Evolutionary conservation across 2,329 filamentous ascomycete species (phyloP), one percentile per base, ranked within the genome.

Genomic region (Fusarium liriodendri): DNA sequence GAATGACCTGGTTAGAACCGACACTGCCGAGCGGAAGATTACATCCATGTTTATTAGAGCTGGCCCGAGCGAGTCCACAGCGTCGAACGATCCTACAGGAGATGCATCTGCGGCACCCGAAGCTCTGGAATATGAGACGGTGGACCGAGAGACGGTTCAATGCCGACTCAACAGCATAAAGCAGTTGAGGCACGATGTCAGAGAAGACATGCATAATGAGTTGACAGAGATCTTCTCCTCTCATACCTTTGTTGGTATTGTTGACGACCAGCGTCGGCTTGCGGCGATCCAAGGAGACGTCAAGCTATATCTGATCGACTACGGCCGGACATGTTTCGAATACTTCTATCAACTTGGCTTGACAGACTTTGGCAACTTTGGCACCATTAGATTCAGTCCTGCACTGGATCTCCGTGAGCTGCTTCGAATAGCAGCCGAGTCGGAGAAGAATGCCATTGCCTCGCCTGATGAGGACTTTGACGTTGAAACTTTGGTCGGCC

Each of bases 271-370:
- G 45, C 92, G 95, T 59, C 93, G 97, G 13, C 90, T 99, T 14
- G 95, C 92, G n/a, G 95, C 97, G 18, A 93, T 99, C 40, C 97
- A 99, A 83, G 92, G 94, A 38, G 97, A 96, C 16, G 93, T 98
- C 10, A 97, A 95, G 80, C 89, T 99, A 9, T 98, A 94, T 81
- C 89, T 99, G 25, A 88, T 99, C 62, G 97, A 99, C 82, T 99
- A 99, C 79, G 97, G 95, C 13, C 91, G 96, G 80, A 85, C 94
- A 1, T 94, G 91, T 81, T 93, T 91, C 71, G 96, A 98, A 77
- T 97, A 96, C 81, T 97, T 98, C 82, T 99, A 99, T 84, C 97
- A 99, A 83, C 85, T 98, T 22, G 96, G 95, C 0, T 88, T 99
- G 38, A 97, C 95, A 0, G 95, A 99, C 79, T 99, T 99, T 83